Evolutionary conservation across 2,329 filamentous ascomycete genomes (phyloP), one percentile per base, ranked within the genome.

Genomic region (Tolypocladium paradoxum): DNA sequence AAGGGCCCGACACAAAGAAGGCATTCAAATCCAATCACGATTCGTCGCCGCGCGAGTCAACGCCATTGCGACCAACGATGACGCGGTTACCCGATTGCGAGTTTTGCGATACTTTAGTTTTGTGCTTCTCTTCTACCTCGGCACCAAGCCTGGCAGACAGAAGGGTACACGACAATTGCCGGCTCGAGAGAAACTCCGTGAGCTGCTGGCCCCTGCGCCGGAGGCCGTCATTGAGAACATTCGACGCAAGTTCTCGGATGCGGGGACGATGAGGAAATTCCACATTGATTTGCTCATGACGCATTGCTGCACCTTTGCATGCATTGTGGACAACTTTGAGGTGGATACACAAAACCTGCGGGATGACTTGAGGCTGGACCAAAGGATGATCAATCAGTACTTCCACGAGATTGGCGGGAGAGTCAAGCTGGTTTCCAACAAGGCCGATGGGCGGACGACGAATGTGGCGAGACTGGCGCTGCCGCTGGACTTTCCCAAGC

Each of bases 401-500:
- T 91, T 88, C 67, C 71, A 74, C 48, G 88, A 92, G 67, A 83
- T 93, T 58, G 89, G 89, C 24, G 88, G 84, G 33, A 81, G 76
- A 60, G 76, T 88, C 33, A 81, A 77, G 65, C 71, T 75, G 58
- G 75, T 79, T 54, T 76, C 83, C 58, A 79, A 78, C 34, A 84
- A 83, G 58, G 79, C 81, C 53, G 81, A 81, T 53, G 82, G 83
- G 56, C 77, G 70, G 55, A 68, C 68, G 54, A 61, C 69, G 33
- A 71, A 78, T 55, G 72, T 91, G 49, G 90, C 87, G 14, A 83
- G 83, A 60, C 72, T 97, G 62, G 81, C 78, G 61, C 68, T 96
- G 57, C 93, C 93, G 3, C 73, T 96, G 48, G 78, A 84, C 55
- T 96, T 96, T 66, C 93, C 92, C 1, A 90, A 86, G 72, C 69